phyloP scores from a whole-genome alignment of 2,329 filamentous ascomycete genomes.

The Aotearoamyces nothofagi region DNA sequence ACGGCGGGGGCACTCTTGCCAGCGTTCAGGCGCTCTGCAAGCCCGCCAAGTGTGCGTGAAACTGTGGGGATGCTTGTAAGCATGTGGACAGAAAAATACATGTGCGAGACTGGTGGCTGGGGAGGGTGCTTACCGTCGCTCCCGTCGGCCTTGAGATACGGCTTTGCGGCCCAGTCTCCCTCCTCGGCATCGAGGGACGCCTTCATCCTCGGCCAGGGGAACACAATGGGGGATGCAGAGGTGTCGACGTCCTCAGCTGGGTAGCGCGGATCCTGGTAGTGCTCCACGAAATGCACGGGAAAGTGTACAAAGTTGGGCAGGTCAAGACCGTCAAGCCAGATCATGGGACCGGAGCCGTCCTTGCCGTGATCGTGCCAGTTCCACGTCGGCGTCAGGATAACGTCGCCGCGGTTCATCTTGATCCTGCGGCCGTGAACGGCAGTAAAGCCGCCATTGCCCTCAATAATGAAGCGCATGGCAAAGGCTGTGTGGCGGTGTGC shows the following conservation, averaged over 20 bases:
- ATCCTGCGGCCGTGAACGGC: constrained; percentile 27
- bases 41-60: constrained; percentile 26
- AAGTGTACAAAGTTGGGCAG: constrained; percentile 26
- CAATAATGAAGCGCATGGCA: constrained; percentile 3
- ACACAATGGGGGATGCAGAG: constrained; percentile 22
- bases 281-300: constrained; percentile 29
- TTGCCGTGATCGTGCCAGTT: constrained; percentile 33
- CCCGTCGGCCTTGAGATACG: constrained; percentile 22
- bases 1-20: constrained; percentile 21
- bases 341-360: constrained; percentile 27
- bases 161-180: constrained; percentile 16
- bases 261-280: constrained; percentile 29
- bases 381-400: constrained; percentile 30
- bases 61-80: too few relatives aligned
- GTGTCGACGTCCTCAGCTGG: constrained; percentile 28
- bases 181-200: constrained; percentile 15
- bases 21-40: constrained; percentile 27
- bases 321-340: constrained; percentile 31
- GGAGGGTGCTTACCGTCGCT: constrained; percentile 21
- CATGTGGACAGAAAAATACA: too few relatives aligned
- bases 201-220: constrained; percentile 25
- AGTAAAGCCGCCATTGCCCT: constrained; percentile 23
- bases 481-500: constrained; percentile 2
- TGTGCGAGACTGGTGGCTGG: too few relatives aligned
- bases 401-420: constrained; percentile 27